Conservation (phyloP, 108 stramenopile genomes). For the Pseudonitzschia delicatissima region DNA sequence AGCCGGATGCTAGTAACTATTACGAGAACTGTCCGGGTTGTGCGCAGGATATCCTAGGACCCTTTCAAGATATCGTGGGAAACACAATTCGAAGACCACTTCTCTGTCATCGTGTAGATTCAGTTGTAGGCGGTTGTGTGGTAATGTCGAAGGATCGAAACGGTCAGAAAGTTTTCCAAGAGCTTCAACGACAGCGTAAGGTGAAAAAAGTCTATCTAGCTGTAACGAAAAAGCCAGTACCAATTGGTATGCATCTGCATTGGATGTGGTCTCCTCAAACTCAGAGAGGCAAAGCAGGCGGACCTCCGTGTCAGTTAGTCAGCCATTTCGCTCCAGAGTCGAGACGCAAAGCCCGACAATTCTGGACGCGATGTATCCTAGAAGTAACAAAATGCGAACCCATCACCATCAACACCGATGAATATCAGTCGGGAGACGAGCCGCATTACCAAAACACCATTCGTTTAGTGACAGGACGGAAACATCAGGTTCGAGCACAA, state of each 20-base stretch:
- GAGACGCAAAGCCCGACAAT: conserved; percentile 70
- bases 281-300: conserved; percentile 61
- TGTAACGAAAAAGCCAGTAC: conserved; percentile 74
- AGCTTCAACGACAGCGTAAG: conserved; percentile 75
- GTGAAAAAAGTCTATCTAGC: conserved; percentile 84
- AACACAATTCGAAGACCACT: conserved; percentile 58
- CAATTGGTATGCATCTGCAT: conserved; percentile 85
- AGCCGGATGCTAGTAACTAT: conserved; percentile 87
- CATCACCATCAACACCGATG: conserved; percentile 48
- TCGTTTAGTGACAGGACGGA: conserved; percentile 83
- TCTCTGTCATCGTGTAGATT: conserved; percentile 86
- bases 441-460: conserved; percentile 82
- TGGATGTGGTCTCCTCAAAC: conserved; percentile 86
- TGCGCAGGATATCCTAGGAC: conserved; percentile 66
- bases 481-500: conserved; percentile 88
- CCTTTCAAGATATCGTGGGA: conserved; percentile 70
- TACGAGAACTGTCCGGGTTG: conserved; percentile 84
- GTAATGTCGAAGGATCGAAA: conserved; percentile 85
- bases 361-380: conserved; percentile 82
- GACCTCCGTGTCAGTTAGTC: conserved; percentile 84
- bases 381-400: conserved; percentile 84
- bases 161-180: conserved; percentile 77
- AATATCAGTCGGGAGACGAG: conserved; percentile 65
- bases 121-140: conserved; percentile 84
- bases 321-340: conserved; percentile 62